Percentiles rank a stretch among this genome's conserved stretches.
Conservation (phyloP, 257 asterid genomes). For the Galeopsis tetrahit region DNA sequence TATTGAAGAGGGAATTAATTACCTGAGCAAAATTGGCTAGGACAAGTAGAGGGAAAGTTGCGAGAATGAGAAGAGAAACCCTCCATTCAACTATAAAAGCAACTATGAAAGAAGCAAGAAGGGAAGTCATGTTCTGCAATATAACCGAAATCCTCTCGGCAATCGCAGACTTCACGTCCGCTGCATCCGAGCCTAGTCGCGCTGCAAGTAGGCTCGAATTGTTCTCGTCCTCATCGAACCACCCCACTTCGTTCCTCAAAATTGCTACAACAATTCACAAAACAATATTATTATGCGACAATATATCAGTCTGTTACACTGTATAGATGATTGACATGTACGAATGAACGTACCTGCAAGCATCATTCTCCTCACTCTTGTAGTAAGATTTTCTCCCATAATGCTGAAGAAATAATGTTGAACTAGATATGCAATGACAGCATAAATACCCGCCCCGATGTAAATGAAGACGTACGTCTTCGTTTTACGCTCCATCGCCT, state of each 20-base stretch:
- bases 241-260: slow-evolving; percentile 92
- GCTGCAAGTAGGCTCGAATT: slow-evolving; percentile 86
- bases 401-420: slow-evolving; percentile 95
- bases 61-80: slow-evolving; percentile 83
- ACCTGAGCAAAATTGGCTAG: slow-evolving; percentile 99
- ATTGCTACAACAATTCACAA: slow-evolving; percentile 56
- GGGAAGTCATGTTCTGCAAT: slow-evolving; percentile 94
- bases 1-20: neutral
- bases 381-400: slow-evolving; percentile 93
- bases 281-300: neutral
- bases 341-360: slow-evolving; percentile 61
- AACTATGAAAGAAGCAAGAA: slow-evolving; percentile 88
- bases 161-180: slow-evolving; percentile 90
- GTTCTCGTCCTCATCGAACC: slow-evolving; percentile 97
- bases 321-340: neutral
- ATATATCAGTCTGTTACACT: neutral
- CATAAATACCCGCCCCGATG: slow-evolving; percentile 88
- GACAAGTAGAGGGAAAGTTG: slow-evolving; percentile 88
- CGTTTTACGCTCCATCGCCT: slow-evolving; percentile 76
- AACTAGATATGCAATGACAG: slow-evolving; percentile 79
- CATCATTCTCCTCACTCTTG: slow-evolving; percentile 95
- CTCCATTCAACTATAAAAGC: slow-evolving; percentile 96
- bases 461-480: slow-evolving; percentile 83
- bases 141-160: slow-evolving; percentile 95
- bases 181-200: slow-evolving; percentile 84